Percentiles rank a stretch among this genome's conserved stretches.
Evolutionary conservation across 352 stramenopile species (phyloP).

Genomic region (Phytophthora constricta): DNA sequence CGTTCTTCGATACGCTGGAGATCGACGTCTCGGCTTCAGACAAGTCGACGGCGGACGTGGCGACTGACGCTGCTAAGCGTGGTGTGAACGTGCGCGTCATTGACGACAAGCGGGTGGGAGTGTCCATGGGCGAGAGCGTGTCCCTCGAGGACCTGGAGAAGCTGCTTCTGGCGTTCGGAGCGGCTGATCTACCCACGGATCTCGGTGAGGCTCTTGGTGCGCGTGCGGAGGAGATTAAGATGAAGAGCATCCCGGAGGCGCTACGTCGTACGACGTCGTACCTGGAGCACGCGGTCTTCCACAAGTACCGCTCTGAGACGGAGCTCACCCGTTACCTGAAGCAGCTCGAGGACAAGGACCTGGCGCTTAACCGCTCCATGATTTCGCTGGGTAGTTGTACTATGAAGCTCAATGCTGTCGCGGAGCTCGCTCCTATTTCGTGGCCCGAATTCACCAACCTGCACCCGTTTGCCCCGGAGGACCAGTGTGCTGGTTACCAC

Average conservation of each 20-base stretch:
- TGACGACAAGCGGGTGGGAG: constrained; percentile 86
- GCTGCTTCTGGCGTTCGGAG: constrained; percentile 88
- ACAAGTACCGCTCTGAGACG: constrained; percentile 97
- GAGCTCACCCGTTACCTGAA: constrained; percentile 97
- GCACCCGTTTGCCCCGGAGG: constrained; percentile 96
- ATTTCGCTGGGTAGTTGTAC: constrained; percentile 99
- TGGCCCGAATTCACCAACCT: constrained; percentile 98
- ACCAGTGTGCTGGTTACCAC: constrained; percentile 96
- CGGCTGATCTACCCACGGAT: constrained; percentile 40
- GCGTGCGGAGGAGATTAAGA: constrained; percentile 59
- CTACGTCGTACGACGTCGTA: constrained; percentile 80
- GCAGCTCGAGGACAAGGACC: constrained; percentile 97
- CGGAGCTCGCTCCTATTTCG: constrained; percentile 97
- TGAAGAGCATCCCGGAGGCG: constrained; percentile 61
- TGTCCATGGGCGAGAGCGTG: constrained; percentile 97
- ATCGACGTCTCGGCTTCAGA: constrained; percentile 89
- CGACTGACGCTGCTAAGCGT: constrained; percentile 60
- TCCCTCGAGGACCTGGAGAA: constrained; percentile 89
- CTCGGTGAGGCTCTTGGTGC: constrained; percentile 57
- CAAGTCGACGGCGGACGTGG: constrained; percentile 80
- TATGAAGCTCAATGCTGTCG: constrained; percentile 99
- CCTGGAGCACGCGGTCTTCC: constrained; percentile 97
- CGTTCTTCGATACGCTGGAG: constrained; percentile 98
- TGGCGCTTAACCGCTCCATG: constrained; percentile 99
- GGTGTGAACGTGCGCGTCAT: constrained; percentile 92